These are phyloP conservation scores for Lecanicillium sp. DNA, from an alignment of 2,329 filamentous ascomycete genomes.

Conservation along the genomic window DNA sequence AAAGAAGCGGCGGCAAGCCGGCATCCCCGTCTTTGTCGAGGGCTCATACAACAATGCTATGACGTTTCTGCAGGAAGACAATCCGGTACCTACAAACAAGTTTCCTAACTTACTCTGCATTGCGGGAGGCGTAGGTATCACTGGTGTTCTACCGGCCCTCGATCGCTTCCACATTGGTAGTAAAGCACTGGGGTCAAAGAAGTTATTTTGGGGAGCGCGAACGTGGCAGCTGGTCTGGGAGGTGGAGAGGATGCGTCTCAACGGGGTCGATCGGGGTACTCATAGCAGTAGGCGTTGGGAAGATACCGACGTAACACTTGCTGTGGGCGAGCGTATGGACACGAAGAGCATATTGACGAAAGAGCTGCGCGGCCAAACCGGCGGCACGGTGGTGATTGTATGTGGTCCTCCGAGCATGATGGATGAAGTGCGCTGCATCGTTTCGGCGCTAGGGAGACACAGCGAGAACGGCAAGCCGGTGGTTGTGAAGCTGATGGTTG, in stretches of 20 bases:
- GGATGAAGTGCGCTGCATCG: constrained; percentile 22
- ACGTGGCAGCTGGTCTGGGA: constrained; percentile 21
- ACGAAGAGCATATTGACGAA: constrained; percentile 21
- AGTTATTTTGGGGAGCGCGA: constrained; percentile 26
- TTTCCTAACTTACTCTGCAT: constrained; percentile 25
- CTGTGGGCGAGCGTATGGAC: constrained; percentile 24
- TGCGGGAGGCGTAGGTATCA: constrained; percentile 27
- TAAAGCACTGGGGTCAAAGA: constrained; percentile 20
- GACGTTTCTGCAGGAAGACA: constrained; percentile 17
- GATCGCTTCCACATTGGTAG: constrained; percentile 19
- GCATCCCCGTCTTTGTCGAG: constrained; percentile 25
- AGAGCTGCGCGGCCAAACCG: constrained; percentile 18
- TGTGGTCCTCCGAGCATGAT: constrained; percentile 26
- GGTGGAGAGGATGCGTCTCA: constrained; percentile 21
- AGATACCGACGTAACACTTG: constrained; percentile 23
- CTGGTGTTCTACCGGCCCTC: constrained; percentile 24
- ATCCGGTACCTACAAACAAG: constrained; percentile 12
- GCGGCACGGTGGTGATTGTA: constrained; percentile 24
- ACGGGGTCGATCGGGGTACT: not conserved
- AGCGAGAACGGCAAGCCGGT: constrained; percentile 8
- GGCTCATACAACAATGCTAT: constrained; percentile 23
- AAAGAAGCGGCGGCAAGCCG: constrained; percentile 14
- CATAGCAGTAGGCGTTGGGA: constrained; percentile 19
- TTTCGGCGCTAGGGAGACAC: constrained; percentile 11
- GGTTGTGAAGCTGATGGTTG: constrained; percentile 10